These are phyloP conservation scores for Coemansia nantahalensis DNA, from an alignment of 192 early-diverging fungal genomes.

Conservation along the genomic window DNA sequence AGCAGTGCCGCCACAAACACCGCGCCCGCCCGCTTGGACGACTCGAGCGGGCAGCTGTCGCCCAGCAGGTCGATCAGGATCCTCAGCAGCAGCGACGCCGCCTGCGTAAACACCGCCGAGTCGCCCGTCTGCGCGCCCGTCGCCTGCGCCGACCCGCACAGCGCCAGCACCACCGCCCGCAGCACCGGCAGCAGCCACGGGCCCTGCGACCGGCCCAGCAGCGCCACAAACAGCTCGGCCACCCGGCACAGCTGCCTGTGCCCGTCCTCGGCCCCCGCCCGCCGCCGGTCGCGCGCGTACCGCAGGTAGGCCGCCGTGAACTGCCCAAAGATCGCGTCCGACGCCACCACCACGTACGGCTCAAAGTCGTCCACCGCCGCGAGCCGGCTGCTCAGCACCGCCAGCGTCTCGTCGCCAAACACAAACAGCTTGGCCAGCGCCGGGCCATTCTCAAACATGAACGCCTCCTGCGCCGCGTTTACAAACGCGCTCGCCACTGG, in stretches of 20 bases:
- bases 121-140: constrained; percentile 10
- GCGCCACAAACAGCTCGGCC: constrained; percentile 26
- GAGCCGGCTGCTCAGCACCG: constrained; percentile 16
- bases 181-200: constrained; percentile 36
- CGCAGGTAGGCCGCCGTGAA: constrained; percentile 31
- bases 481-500: constrained; percentile 28
- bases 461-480: constrained; percentile 32
- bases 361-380: constrained; percentile 25
- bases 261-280: constrained; percentile 2
- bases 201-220: constrained; percentile 13
- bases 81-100: constrained; percentile 34
- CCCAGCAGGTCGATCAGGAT: constrained; percentile 32
- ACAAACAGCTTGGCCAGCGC: constrained; percentile 43
- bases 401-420: constrained; percentile 20
- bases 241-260: constrained; percentile 21
- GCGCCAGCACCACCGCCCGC: constrained; percentile 24
- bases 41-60: constrained; percentile 22
- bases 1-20: constrained; percentile 37
- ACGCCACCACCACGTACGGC: constrained; percentile 25
- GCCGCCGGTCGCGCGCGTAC: constrained; percentile 31
- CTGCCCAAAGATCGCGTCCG: constrained; percentile 19
- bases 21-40: constrained; percentile 28
- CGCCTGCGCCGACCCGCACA: constrained; percentile 30
- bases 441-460: constrained; percentile 31
- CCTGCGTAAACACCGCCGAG: constrained; percentile 23